Evolutionary conservation across 345 rosid genomes (phyloP), one percentile per base, ranked within the genome.

Genomic region (Isatis tinctoria): DNA sequence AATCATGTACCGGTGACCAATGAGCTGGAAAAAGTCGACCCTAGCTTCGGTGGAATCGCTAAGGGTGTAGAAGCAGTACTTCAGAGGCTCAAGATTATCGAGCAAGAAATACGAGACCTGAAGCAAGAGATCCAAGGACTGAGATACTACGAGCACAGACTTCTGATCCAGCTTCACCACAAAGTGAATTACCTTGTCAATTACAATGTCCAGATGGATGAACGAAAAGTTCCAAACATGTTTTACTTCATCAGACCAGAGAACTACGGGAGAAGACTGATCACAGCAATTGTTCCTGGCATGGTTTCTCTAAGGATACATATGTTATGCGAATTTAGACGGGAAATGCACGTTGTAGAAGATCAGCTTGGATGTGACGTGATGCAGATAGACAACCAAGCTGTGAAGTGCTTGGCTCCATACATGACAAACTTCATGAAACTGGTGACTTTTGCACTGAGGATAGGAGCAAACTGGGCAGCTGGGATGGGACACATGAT

Each of bases 101-200:
- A 90, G 77, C 97, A 92, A 74, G 99, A 92, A 82, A 90, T 95
- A 80, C 82, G 90, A 71, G 99, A 95, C 76, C 35, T 95, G 80
- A 95, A 92, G 83, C 96, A 90, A 69, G 98, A 95, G 87, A 92
- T 92, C 73, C 99, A 95, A 78, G 98, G 99, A 48, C 75, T 95
- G 70, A 85, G 94, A 78, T 90, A 90, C 78, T 90, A 88, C 37
- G 97, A 95, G 72, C 97, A 92, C 82, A 83, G 90, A 36, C 91
- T 95, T 62, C 86, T 95, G 39, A 80, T 87, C 28, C 89, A 90
- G 85, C 98, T 95, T 80, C 92, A 95, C 54, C 96, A 87, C 67
- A 95, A 90, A 83, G 87, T 95, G 74, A 78, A 92, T 80, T 90
- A 92, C 85, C 91, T 92, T 11, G 90, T 92, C 71, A 92, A 88